Evolutionary conservation across 1,139 yeast species (phyloP).

Genomic region (Magnusiomyces suaveolens): DNA sequence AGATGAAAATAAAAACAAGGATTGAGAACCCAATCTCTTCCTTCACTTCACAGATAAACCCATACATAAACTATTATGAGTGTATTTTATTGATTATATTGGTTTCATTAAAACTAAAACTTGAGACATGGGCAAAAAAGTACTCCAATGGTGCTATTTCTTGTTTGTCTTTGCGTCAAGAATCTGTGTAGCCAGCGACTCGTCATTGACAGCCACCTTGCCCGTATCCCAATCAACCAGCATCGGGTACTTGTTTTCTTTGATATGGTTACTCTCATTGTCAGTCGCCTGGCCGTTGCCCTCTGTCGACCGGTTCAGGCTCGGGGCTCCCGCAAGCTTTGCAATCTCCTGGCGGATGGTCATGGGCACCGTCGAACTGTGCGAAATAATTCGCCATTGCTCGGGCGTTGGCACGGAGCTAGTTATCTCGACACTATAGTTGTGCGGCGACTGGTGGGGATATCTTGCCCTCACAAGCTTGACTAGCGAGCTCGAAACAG

Average conservation of each 20-base stretch:
- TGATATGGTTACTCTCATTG: slow-evolving; percentile 9
- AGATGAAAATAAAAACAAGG: no score
- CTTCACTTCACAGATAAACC: no score
- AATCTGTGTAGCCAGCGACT: slow-evolving; percentile 33
- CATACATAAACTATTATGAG: no score
- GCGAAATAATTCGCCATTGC: slow-evolving; percentile 19
- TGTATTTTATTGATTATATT: no score
- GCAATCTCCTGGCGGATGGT: slow-evolving; percentile 1
- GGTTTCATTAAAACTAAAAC: not conserved
- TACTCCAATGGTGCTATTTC: not conserved
- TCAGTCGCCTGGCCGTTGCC: not conserved
- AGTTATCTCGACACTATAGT: slow-evolving; percentile 29
- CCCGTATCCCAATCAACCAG: slow-evolving; percentile 33
- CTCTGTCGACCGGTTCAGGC: slow-evolving; percentile 3
- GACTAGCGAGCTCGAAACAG: slow-evolving; percentile 19
- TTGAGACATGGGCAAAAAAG: no score
- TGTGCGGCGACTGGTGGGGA: slow-evolving; percentile 21
- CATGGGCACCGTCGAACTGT: slow-evolving; percentile 8
- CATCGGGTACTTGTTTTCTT: slow-evolving; percentile 24
- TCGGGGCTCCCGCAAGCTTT: not conserved
- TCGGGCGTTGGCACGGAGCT: slow-evolving; percentile 29
- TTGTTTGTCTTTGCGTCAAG: slow-evolving; percentile 23
- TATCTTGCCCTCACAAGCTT: slow-evolving; percentile 19
- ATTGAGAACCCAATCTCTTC: no score
- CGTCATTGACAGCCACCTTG: slow-evolving; percentile 32